These are phyloP conservation scores for Chondrostereum purpureum DNA, from an alignment of 1,284 basidiomycete genomes.

Conservation along the genomic window DNA sequence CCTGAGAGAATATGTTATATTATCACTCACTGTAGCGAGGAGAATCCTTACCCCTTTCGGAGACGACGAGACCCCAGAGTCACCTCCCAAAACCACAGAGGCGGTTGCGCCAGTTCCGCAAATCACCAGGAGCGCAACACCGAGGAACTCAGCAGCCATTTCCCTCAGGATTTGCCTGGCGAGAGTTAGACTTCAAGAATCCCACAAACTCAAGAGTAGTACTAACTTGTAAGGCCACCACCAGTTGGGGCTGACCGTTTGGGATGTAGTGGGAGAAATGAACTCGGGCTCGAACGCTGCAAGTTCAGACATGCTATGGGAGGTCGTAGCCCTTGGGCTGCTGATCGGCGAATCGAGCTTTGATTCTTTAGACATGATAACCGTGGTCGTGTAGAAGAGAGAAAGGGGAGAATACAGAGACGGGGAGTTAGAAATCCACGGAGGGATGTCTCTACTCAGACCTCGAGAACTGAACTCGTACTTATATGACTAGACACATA, in stretches of 20 bases:
- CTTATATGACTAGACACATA: too few relatives aligned
- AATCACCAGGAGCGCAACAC: conserved; percentile 57
- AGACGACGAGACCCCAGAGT: conserved; percentile 40
- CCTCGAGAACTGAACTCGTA: too few relatives aligned
- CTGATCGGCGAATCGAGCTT: too few relatives aligned
- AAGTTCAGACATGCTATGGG: too few relatives aligned
- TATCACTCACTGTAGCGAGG: neutral
- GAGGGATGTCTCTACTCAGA: too few relatives aligned
- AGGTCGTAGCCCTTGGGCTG: too few relatives aligned
- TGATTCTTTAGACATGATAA: too few relatives aligned
- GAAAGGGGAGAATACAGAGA: too few relatives aligned
- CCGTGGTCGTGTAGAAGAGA: too few relatives aligned
- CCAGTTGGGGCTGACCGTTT: too few relatives aligned
- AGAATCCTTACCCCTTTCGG: conserved; percentile 48
- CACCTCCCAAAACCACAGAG: conserved; percentile 50
- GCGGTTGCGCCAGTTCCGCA: conserved; percentile 58
- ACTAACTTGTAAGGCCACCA: neutral
- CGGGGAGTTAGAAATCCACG: too few relatives aligned
- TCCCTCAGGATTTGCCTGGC: conserved; percentile 37
- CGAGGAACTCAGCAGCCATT: conserved; percentile 60
- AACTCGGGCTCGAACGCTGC: neutral
- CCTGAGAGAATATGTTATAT: conserved; percentile 24
- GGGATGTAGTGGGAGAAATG: too few relatives aligned
- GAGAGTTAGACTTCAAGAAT: neutral
- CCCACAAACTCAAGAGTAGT: neutral